Base-by-base conservation (phyloP, 495 filamentous ascomycete species). In the Xylaria curta region DNA sequence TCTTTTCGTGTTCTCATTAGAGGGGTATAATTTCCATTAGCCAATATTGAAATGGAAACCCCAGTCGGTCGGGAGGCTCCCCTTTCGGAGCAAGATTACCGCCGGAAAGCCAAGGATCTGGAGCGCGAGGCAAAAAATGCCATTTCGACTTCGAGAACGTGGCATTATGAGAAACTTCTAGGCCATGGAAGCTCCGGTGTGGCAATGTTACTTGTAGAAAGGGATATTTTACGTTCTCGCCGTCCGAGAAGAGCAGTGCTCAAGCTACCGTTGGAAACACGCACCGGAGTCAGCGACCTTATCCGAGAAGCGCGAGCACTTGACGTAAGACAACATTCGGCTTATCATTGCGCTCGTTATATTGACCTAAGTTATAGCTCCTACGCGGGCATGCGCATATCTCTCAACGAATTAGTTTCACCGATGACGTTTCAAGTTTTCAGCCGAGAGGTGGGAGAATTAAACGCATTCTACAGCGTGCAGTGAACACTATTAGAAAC, bases 91-190 rank as follows among this genome's bases (percentile, higher is more conserved):
- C 0, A 46, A n/a, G 31, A 10, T 64, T 64, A 38, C 8, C 36
- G 36, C 42, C 13, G 6, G 24, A 64, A 10, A 64, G 61, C 61
- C 13, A 64, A n/a, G 40, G 38, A 3, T 2, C 61, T 64, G 21
- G 61, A 19, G 42, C 61, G 38, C 17, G 21, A 64, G 61, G 26
- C 61, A 10, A 24, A 17, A 64, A 31, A 31, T 33, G 24, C 42
- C n/a, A 47, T 64, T 19, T 13, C 42, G 40, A 47, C n/a, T n/a
- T 64, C 61, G 61, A 64, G 61, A 64, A 64, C 42, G 13, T 64
- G 61, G 61, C 8, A 36, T 64, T 47, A n/a, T 49, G 61, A 64
- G 40, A 47, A 6, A 1, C 47, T 64, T 42, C 5, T 64, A 64
- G 61, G 61, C 42, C 61, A 64, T 24, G 61, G 61, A 12, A 64